Evolutionary conservation across 805 yeast species (phyloP).

Genomic region (Kuraishia floccosa): DNA sequence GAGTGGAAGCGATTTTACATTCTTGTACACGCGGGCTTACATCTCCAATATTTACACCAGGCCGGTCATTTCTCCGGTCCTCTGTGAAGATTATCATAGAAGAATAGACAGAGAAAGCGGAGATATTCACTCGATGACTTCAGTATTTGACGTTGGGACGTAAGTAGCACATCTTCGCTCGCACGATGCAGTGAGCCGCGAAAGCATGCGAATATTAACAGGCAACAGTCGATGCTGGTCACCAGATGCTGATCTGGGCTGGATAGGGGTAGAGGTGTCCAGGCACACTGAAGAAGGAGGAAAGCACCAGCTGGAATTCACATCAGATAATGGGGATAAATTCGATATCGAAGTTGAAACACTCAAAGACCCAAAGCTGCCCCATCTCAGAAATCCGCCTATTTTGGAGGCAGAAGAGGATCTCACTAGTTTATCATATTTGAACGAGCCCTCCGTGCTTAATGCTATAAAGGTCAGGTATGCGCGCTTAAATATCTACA

Average conservation of each 20-base stretch:
- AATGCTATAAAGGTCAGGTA: conserved; percentile 89
- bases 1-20: no score
- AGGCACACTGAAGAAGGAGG: conserved; percentile 26
- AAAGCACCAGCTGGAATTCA: conserved; percentile 38
- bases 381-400: conserved; percentile 85
- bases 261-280: conserved; percentile 61
- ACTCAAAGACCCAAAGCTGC: conserved; percentile 45
- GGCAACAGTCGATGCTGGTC: conserved; percentile 64
- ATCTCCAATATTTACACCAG: no score
- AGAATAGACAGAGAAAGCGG: no score
- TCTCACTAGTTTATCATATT: conserved; percentile 79
- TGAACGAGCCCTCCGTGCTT: conserved; percentile 93
- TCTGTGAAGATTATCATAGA: no score
- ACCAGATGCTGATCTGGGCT: conserved; percentile 62
- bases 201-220: no score
- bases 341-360: conserved; percentile 35
- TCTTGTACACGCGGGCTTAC: no score
- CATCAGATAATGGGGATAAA: conserved; percentile 37
- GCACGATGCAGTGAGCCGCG: no score
- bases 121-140: no score
- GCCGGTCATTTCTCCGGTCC: no score
- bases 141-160: no score
- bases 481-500: conserved; percentile 81
- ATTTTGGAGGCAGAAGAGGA: conserved; percentile 90
- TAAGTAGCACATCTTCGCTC: no score